Evolutionary conservation across 2,329 filamentous ascomycete species (phyloP).

Genomic region (Botrytis pseudocinerea): DNA sequence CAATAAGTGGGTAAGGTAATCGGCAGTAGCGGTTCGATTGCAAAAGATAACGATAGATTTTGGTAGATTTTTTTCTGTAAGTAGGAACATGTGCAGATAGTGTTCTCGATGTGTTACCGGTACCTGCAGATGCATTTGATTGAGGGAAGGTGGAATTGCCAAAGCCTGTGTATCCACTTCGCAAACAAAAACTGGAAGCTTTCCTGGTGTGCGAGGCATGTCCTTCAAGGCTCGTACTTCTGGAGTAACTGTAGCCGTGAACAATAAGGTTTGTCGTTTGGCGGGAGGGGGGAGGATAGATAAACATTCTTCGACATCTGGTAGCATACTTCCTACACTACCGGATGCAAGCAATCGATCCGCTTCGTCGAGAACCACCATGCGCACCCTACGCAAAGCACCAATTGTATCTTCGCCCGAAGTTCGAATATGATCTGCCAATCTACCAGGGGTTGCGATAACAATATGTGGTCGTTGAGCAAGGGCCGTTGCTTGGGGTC

Average conservation of each 20-base stretch:
- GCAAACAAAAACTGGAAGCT: constrained; percentile 81
- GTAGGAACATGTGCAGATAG: constrained; percentile 86
- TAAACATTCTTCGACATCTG: constrained; percentile 46
- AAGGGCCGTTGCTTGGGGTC: constrained; percentile 81
- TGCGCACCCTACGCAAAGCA: constrained; percentile 74
- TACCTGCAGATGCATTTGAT: constrained; percentile 83
- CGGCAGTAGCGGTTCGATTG: constrained; percentile 87
- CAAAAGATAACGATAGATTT: constrained; percentile 91
- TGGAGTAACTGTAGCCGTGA: constrained; percentile 92
- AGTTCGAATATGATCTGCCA: constrained; percentile 89
- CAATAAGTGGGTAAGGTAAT: constrained; percentile 84
- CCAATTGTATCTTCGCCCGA: constrained; percentile 90
- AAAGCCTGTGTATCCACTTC: constrained; percentile 77
- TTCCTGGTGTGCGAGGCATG: constrained; percentile 66
- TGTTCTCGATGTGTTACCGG: constrained; percentile 92
- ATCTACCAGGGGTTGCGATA: constrained; percentile 87
- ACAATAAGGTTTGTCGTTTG: constrained; percentile 87
- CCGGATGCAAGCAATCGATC: constrained; percentile 82
- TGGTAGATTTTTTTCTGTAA: constrained; percentile 71
- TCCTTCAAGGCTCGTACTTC: constrained; percentile 87
- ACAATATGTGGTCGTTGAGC: constrained; percentile 83
- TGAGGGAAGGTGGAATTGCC: constrained; percentile 76
- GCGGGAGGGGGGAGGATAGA: constrained; percentile 74
- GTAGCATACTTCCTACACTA: constrained; percentile 24
- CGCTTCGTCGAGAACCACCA: constrained; percentile 93